Conservation (phyloP, 192 early-diverging fungal species). For the Pecoramyces ruminantium region DNA sequence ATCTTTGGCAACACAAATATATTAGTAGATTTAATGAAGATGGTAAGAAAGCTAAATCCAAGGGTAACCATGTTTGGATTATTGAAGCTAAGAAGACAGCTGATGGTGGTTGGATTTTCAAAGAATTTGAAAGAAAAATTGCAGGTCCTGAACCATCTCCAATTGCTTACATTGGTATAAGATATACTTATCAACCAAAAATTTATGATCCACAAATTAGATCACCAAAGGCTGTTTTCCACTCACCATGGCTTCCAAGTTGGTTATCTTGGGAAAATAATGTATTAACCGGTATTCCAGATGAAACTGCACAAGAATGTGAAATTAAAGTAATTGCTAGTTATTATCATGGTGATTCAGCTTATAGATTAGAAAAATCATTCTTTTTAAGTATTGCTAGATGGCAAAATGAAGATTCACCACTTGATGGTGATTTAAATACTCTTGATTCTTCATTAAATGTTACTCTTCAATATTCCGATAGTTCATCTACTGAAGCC, state of each 20-base stretch:
- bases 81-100: constrained; percentile 60
- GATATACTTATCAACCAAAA: constrained; percentile 46
- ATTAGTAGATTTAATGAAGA: constrained; percentile 69
- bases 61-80: constrained; percentile 66
- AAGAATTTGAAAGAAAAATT: constrained; percentile 52
- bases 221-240: constrained; percentile 53
- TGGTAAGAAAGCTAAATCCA: constrained; percentile 60
- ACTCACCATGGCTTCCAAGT: constrained; percentile 44
- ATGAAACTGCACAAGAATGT: constrained; percentile 29
- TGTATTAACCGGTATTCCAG: constrained; percentile 42
- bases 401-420: not conserved
- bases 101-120: constrained; percentile 45
- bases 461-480: not conserved
- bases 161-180: constrained; percentile 37
- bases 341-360: constrained; percentile 12
- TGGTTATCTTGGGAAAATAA: constrained; percentile 66
- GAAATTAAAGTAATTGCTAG: constrained; percentile 43
- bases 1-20: constrained; percentile 46
- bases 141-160: constrained; percentile 37
- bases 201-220: constrained; percentile 62
- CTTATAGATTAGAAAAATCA: not conserved
- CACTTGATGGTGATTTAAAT: not conserved
- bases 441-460: not conserved
- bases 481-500: not conserved
- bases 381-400: not conserved